Evolutionary conservation across 805 yeast genomes (phyloP).

Genomic region (Ogataea zsoltii): DNA sequence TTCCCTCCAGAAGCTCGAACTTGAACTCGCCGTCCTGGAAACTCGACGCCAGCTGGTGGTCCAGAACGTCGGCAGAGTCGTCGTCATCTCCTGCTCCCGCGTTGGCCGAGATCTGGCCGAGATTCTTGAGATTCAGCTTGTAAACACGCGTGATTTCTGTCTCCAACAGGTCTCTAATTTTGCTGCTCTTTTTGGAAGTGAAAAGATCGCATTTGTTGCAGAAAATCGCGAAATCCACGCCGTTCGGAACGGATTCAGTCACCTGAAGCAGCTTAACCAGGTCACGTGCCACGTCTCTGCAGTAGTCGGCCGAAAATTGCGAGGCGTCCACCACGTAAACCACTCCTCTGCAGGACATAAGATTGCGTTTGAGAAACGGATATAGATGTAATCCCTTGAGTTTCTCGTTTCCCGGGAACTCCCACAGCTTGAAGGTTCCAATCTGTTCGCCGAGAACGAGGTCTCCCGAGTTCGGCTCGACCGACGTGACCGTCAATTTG

Average conservation of each 20-base stretch:
- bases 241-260: slow-evolving; percentile 65
- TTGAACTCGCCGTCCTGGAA: slow-evolving; percentile 48
- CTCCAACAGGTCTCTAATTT: slow-evolving; percentile 62
- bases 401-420: slow-evolving; percentile 88
- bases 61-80: slow-evolving; percentile 15
- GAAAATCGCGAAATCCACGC: slow-evolving; percentile 73
- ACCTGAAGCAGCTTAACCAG: slow-evolving; percentile 58
- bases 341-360: slow-evolving; percentile 58
- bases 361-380: slow-evolving; percentile 45
- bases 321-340: slow-evolving; percentile 77
- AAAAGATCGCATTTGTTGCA: slow-evolving; percentile 87
- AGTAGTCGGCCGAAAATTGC: slow-evolving; percentile 48
- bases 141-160: slow-evolving; percentile 60
- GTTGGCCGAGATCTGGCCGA: slow-evolving; percentile 44
- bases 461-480: slow-evolving; percentile 41
- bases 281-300: slow-evolving; percentile 56
- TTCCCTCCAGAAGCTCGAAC: slow-evolving; percentile 72
- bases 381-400: slow-evolving; percentile 57
- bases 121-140: slow-evolving; percentile 45
- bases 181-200: slow-evolving; percentile 69
- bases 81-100: slow-evolving; percentile 30
- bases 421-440: slow-evolving; percentile 54
- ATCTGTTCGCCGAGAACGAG: slow-evolving; percentile 38
- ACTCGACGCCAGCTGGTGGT: slow-evolving; percentile 45
- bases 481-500: slow-evolving; percentile 19